Percentiles rank a stretch among this genome's conserved stretches.
phyloP scores from a whole-genome alignment of 768 basidiomycete species.

The Clitopilus hobsonii region DNA sequence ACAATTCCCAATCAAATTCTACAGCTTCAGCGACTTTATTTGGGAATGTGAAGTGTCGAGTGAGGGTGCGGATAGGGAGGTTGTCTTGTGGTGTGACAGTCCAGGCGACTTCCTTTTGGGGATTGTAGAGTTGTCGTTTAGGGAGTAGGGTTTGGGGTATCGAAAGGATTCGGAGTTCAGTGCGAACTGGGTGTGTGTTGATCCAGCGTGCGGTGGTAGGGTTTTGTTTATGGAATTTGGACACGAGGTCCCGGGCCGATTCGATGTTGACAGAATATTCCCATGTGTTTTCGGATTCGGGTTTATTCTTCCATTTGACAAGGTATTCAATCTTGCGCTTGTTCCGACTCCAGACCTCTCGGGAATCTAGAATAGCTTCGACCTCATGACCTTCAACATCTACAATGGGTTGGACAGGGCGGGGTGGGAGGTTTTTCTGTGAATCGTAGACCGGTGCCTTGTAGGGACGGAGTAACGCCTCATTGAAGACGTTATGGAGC shows the following conservation, averaged over 20 bases:
- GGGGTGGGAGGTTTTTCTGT: background rate
- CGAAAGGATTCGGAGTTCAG: no score
- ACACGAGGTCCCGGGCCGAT: background rate
- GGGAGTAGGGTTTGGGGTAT: background rate
- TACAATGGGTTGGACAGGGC: background rate
- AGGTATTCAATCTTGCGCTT: conserved; percentile 1
- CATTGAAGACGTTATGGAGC: background rate
- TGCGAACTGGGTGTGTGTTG: no score
- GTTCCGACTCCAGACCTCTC: background rate
- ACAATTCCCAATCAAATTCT: background rate
- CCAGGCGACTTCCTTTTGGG: background rate
- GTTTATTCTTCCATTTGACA: conserved; percentile 3
- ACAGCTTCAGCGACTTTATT: background rate
- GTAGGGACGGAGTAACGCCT: background rate
- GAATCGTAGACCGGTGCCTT: background rate
- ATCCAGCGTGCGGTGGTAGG: background rate
- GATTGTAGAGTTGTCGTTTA: background rate
- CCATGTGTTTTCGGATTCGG: conserved; percentile 1
- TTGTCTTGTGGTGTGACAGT: background rate
- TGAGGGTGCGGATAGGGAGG: background rate
- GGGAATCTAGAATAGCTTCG: conserved; percentile 2
- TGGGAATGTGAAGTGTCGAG: background rate
- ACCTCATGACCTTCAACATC: background rate
- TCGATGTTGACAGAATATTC: background rate
- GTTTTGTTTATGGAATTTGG: background rate